A percentile compares a stretch with the other conserved stretches of the same genome.
phyloP scores from a whole-genome alignment of 2,329 filamentous ascomycete genomes.

The Colletotrichum orchidophilum region DNA sequence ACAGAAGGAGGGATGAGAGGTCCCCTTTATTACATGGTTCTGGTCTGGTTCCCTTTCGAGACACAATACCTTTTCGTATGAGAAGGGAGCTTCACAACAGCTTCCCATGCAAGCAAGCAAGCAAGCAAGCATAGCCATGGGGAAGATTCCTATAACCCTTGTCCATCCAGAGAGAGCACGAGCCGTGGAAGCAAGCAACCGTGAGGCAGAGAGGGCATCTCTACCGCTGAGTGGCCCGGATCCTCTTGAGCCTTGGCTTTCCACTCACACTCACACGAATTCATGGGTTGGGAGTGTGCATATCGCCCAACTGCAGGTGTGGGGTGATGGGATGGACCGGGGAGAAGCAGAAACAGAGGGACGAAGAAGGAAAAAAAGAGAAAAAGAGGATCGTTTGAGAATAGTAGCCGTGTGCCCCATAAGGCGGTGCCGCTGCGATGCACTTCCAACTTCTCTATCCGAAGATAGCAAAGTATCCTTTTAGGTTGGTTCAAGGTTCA shows the following conservation, averaged over 20 bases:
- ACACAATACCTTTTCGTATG: not conserved
- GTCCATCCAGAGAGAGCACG: not conserved
- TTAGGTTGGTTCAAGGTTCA: not conserved
- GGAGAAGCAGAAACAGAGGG: not conserved
- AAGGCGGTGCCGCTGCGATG: conserved; percentile 7
- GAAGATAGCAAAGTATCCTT: not conserved
- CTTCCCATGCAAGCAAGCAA: not conserved
- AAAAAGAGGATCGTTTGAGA: conserved; percentile 4
- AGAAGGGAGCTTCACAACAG: not conserved
- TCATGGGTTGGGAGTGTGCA: conserved; percentile 16
- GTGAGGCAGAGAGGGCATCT: conserved; percentile 10
- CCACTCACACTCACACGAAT: not conserved
- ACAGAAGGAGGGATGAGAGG: not conserved
- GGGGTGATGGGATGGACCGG: not conserved
- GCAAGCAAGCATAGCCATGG: not conserved
- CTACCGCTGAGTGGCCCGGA: not conserved
- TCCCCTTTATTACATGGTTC: conserved; percentile 15
- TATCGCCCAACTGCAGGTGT: conserved; percentile 5
- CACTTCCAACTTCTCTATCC: not conserved
- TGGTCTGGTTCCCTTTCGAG: not conserved
- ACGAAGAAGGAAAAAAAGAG: no score
- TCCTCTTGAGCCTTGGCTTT: not conserved
- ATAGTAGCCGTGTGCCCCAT: not conserved
- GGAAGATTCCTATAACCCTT: not conserved
- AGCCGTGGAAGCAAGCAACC: not conserved